These are phyloP conservation scores for Acacia concinna DNA, from an alignment of 331 rosid species.

Conservation along the genomic window DNA sequence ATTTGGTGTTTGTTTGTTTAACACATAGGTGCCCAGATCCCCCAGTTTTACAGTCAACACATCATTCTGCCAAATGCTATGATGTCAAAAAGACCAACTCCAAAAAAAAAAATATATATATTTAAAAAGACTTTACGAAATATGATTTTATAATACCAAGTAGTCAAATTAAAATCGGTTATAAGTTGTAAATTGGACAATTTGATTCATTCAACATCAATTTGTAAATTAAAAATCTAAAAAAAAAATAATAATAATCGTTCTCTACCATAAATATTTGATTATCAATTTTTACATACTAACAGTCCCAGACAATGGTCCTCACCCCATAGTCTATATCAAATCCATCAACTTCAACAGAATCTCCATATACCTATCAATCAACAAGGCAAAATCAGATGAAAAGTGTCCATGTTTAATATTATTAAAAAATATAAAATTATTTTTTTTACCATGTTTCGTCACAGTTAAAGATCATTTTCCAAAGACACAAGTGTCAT, in stretches of 20 bases:
- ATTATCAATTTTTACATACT: neutral
- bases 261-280: neutral
- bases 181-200: slow-evolving; percentile 11
- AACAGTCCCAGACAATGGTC: neutral
- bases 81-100: neutral
- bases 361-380: slow-evolving; percentile 82
- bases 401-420: neutral
- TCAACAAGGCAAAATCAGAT: slow-evolving; percentile 20
- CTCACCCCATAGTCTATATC: slow-evolving; percentile 95
- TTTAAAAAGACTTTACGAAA: too few species aligned
- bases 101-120: too few species aligned
- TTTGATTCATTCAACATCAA: neutral
- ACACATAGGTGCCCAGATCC: slow-evolving; percentile 71
- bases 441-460: slow-evolving; percentile 8
- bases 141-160: slow-evolving; percentile 9
- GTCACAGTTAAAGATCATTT: neutral
- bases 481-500: neutral
- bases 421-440: neutral
- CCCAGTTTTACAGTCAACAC: slow-evolving; percentile 84
- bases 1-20: slow-evolving; percentile 95
- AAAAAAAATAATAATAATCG: neutral
- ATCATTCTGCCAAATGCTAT: slow-evolving; percentile 61
- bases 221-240: slow-evolving; percentile 9
- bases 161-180: neutral
- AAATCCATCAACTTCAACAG: slow-evolving; percentile 71